Evolutionary conservation across 495 filamentous ascomycete species (phyloP).

Genomic region (Viridothelium virens): DNA sequence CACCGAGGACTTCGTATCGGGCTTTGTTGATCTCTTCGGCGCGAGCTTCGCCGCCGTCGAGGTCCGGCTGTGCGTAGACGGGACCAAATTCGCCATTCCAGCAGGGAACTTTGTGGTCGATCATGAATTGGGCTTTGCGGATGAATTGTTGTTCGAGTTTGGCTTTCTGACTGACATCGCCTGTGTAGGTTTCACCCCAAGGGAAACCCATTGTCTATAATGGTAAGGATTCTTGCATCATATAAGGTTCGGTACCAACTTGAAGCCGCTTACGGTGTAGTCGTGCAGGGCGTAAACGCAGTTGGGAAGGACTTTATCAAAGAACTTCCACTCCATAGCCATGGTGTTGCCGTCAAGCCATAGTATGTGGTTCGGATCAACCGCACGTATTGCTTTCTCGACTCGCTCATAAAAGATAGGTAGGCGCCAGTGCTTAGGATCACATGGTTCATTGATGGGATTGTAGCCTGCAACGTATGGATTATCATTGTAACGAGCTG

Average conservation of each 20-base stretch:
- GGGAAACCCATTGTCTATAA: slow-evolving; percentile 39
- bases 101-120: slow-evolving; percentile 43
- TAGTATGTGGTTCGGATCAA: slow-evolving; percentile 56
- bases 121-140: slow-evolving; percentile 55
- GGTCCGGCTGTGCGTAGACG: slow-evolving; percentile 45
- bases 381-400: slow-evolving; percentile 49
- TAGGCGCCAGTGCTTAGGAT: slow-evolving; percentile 49
- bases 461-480: slow-evolving; percentile 57
- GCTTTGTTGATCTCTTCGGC: slow-evolving; percentile 43
- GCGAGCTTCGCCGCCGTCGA: slow-evolving; percentile 29
- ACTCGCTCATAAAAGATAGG: slow-evolving; percentile 50
- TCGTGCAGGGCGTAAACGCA: slow-evolving; percentile 57
- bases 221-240: not conserved
- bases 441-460: slow-evolving; percentile 58
- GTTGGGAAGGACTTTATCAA: slow-evolving; percentile 45
- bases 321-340: slow-evolving; percentile 48
- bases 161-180: slow-evolving; percentile 45
- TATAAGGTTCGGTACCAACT: not conserved
- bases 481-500: slow-evolving; percentile 49
- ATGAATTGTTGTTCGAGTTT: slow-evolving; percentile 42
- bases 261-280: slow-evolving; percentile 35
- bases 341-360: slow-evolving; percentile 62
- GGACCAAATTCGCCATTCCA: slow-evolving; percentile 66
- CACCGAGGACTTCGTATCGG: slow-evolving; percentile 47
- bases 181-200: slow-evolving; percentile 44